Percentiles rank a stretch among this genome's conserved stretches.
Evolutionary conservation across 2,329 filamentous ascomycete species (phyloP).

Genomic region (Venturia pyrina): DNA sequence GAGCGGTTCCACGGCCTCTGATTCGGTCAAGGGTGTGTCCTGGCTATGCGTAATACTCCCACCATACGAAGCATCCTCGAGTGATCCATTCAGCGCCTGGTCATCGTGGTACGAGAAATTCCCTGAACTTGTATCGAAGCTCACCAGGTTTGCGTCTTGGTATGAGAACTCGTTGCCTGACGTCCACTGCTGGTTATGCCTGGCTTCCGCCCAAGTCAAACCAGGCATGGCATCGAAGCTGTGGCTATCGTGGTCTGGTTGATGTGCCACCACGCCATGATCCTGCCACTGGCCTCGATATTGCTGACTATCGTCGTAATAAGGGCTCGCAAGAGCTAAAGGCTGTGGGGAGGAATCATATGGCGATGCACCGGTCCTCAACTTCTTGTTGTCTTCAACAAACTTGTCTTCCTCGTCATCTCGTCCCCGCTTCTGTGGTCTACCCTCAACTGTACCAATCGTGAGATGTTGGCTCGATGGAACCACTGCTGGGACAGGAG

Average conservation of each 20-base stretch:
- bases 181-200: background rate
- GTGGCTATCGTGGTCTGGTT: background rate
- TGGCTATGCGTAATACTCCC: background rate
- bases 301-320: background rate
- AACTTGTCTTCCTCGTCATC: background rate
- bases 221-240: background rate
- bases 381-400: background rate
- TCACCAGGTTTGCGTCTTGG: background rate
- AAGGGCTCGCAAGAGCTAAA: background rate
- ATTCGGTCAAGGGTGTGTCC: background rate
- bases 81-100: background rate
- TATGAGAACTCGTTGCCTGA: background rate
- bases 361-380: background rate
- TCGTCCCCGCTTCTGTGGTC: background rate
- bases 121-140: background rate
- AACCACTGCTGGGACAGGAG: background rate
- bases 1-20: background rate
- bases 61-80: background rate
- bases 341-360: background rate
- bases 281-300: background rate
- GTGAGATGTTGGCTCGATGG: background rate
- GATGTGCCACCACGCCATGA: background rate
- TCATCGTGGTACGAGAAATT: background rate
- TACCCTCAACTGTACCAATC: background rate
- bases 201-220: background rate